A percentile compares a stretch with the other conserved stretches of the same genome.
phyloP scores from a whole-genome alignment of 352 stramenopile species.

The Pythium phragmiticola region DNA sequence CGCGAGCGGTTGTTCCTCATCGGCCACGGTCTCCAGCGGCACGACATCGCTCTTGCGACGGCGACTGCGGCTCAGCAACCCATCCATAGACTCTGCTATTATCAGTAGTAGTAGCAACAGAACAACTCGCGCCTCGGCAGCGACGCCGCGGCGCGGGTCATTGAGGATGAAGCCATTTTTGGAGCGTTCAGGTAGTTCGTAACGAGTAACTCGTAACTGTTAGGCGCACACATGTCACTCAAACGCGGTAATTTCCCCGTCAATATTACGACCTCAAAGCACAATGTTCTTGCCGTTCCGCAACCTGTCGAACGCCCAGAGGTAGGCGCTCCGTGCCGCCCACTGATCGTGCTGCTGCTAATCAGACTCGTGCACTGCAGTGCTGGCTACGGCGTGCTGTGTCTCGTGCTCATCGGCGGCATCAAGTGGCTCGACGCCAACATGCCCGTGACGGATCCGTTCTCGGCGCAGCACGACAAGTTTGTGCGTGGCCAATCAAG shows the following conservation, averaged over 20 bases:
- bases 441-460: conserved; percentile 41
- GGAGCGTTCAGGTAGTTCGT: neutral
- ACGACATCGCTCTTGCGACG: conserved; percentile 24
- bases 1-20: neutral
- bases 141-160: no score
- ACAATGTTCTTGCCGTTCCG: conserved; percentile 65
- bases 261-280: neutral
- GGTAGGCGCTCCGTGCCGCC: conserved; percentile 24
- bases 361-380: conserved; percentile 23
- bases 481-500: conserved; percentile 34
- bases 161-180: conserved; percentile 4
- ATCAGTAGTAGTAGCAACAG: no score
- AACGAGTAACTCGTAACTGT: conserved; percentile 3
- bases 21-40: conserved; percentile 3
- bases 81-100: conserved; percentile 3
- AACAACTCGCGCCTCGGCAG: no score
- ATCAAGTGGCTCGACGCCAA: conserved; percentile 77
- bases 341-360: neutral
- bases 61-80: conserved; percentile 4
- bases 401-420: conserved; percentile 50
- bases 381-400: conserved; percentile 59
- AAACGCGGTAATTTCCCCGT: neutral
- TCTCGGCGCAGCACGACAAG: conserved; percentile 35
- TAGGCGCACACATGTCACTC: neutral
- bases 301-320: conserved; percentile 58